Evolutionary conservation across 1,284 basidiomycete genomes (phyloP), one percentile per base, ranked within the genome.

Genomic region (Cryptococcus sp.): DNA sequence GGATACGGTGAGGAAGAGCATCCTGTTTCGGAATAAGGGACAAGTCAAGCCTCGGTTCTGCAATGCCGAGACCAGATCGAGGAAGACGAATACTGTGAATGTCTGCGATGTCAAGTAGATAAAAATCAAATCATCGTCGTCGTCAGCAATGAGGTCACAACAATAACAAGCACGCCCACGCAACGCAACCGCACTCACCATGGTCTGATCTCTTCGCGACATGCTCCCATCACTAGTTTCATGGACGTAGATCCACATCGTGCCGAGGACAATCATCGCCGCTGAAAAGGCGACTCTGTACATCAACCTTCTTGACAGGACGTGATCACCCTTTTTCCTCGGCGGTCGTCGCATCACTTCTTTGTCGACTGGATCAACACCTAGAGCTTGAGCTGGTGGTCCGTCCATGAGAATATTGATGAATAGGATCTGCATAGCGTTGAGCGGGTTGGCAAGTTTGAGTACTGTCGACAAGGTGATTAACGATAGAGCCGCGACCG

Each of bases 341-440:
- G 95, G 95, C 0, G 92, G 93, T 59, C 86, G 84, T 25, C 84
- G 84, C 91, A 98, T 97, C 37, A 95, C 87, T 20, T 88, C 88
- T 20, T 86, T 86, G 74, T 96, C 90, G 22, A 95, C 91, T 10
- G 95, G 95, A 78, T 99, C 95, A 5, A 99, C 95, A 50, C 95
- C 95, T 46, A 99, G 83, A 50, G 90, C 93, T 78, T 97, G 94
- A 73, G 90, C 93, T 2, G 94, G 94, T 16, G 94, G 94, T 87
- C 93, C 95, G 69, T 98, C 94, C 94, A 97, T 97, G 52, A 98
- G 84, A 73, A 98, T 97, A 79, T 98, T 98, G 76, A 98, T 97
- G 77, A 97, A 98, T 23, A 99, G 81, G 68, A 99, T 98, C 78
- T 98, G 94, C 93, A 98, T 98, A 3, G 95, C 88, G 74, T 99